Conservation (phyloP, 139 green algal genomes). For the Coccomyxa sp. region DNA sequence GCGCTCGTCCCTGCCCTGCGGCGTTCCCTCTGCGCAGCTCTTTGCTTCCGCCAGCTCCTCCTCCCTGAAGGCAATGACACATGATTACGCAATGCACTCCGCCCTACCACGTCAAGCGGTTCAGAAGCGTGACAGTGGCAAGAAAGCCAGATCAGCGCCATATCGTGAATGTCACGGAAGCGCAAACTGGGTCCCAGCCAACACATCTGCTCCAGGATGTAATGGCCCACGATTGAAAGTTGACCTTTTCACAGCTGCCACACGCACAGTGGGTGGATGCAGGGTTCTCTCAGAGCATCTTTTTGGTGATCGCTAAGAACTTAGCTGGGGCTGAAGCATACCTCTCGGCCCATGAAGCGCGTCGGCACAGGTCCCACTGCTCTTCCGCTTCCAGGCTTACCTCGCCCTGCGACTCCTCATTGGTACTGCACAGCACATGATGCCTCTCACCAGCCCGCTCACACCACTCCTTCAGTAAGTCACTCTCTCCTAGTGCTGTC, state of each 20-base stretch:
- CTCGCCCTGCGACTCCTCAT: not conserved
- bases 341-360: conserved; percentile 27
- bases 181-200: too few relatives aligned
- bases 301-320: too few relatives aligned
- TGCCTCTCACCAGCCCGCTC: not conserved
- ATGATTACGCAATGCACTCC: not conserved
- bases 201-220: too few relatives aligned
- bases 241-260: too few relatives aligned
- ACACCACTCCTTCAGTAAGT: too few relatives aligned
- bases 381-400: conserved; percentile 14
- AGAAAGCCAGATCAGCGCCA: too few relatives aligned
- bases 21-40: not conserved
- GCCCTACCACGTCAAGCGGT: not conserved
- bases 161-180: too few relatives aligned
- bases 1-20: not conserved
- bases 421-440: not conserved
- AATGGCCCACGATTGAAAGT: too few relatives aligned
- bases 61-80: conserved; percentile 1
- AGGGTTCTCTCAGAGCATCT: too few relatives aligned
- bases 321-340: conserved; percentile 5
- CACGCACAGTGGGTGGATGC: too few relatives aligned
- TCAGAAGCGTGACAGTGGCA: not conserved
- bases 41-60: not conserved
- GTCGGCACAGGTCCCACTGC: conserved; percentile 31
- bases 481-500: too few relatives aligned